Evolutionary conservation across 768 basidiomycete species (phyloP), one percentile per base, ranked within the genome.

Genomic region (Suillus variegatus): DNA sequence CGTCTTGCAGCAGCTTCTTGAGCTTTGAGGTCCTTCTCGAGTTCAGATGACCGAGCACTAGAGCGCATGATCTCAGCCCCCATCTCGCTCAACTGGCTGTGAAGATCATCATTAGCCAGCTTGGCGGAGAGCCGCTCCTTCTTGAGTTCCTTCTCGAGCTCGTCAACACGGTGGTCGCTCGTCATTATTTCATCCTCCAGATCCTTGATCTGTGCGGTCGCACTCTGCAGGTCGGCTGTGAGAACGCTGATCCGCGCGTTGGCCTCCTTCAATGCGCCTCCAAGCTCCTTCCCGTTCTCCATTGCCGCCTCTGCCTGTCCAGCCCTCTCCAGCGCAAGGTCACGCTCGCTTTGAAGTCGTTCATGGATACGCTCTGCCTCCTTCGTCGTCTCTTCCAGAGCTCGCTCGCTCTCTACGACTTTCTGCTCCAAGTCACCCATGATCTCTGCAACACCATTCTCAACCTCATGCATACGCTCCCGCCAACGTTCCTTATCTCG

Each of bases 401-500:
- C 79, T 4, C 79, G 75, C 70, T 91, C 88, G 0, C 90, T 85
- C 43, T 77, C 79, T 51, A 77, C 79, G 3, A 85, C 70, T 68
- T 84, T 87, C 66, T 70, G 69, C 76, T 93, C 90, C 65, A 94
- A 75, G 60, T 87, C 85, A n/a, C 77, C 76, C 22, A 94, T 80
- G 64, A 93, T 88, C 10, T 78, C 85, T 44, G 85, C 84, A 35
- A 92, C 91, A 5, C 89, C 90, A 60, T 79, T 79, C 74, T 93
- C 88, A 10, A 92, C 89, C 65, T 92, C 91, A 10, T 68, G 70
- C 86, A 93, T 91, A 54, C 89, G 82, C 60, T 84, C 85, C 69
- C 85, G 86, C 88, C 89, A 94, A 52, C 86, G 78, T 36, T 88
- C 86, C 66, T 88, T 90, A 71, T 93, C 91, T 60, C 81, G 81